Evolutionary conservation across 2,329 filamentous ascomycete genomes (phyloP).

Genomic region (Trichoderma aggressivum): DNA sequence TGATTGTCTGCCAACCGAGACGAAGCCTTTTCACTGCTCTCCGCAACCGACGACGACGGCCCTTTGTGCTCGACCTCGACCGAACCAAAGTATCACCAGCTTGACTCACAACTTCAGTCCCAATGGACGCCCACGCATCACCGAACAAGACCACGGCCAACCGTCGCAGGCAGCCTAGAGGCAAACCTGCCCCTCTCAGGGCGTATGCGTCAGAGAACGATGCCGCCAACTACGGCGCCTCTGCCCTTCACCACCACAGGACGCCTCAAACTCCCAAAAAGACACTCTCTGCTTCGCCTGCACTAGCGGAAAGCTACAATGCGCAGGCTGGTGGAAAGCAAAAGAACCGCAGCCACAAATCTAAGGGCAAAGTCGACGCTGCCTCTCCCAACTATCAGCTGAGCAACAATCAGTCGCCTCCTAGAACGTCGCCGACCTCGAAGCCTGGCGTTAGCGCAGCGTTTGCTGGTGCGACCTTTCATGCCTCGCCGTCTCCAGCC

Average conservation of each 20-base stretch:
- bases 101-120: neutral
- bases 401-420: slow-evolving; percentile 42
- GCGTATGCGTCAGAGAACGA: slow-evolving; percentile 61
- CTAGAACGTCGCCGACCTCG: slow-evolving; percentile 39
- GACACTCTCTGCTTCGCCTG: slow-evolving; percentile 35
- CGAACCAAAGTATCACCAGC: neutral
- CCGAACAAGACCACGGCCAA: slow-evolving; percentile 35
- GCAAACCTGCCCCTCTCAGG: slow-evolving; percentile 44
- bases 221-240: slow-evolving; percentile 30
- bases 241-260: slow-evolving; percentile 26
- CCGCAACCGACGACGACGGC: neutral
- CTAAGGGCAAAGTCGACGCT: slow-evolving; percentile 31
- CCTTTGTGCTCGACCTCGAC: neutral
- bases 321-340: slow-evolving; percentile 30
- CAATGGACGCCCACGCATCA: slow-evolving; percentile 34
- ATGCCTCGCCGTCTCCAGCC: slow-evolving; percentile 88
- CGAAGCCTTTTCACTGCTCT: neutral
- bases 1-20: slow-evolving; percentile 6
- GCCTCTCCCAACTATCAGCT: slow-evolving; percentile 43
- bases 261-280: slow-evolving; percentile 49
- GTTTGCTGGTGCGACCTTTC: slow-evolving; percentile 92
- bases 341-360: slow-evolving; percentile 31
- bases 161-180: slow-evolving; percentile 39
- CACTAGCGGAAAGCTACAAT: slow-evolving; percentile 24
- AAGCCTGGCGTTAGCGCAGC: slow-evolving; percentile 52